phyloP scores from a whole-genome alignment of 1,284 basidiomycete species.

The Tausonia pullulans region DNA sequence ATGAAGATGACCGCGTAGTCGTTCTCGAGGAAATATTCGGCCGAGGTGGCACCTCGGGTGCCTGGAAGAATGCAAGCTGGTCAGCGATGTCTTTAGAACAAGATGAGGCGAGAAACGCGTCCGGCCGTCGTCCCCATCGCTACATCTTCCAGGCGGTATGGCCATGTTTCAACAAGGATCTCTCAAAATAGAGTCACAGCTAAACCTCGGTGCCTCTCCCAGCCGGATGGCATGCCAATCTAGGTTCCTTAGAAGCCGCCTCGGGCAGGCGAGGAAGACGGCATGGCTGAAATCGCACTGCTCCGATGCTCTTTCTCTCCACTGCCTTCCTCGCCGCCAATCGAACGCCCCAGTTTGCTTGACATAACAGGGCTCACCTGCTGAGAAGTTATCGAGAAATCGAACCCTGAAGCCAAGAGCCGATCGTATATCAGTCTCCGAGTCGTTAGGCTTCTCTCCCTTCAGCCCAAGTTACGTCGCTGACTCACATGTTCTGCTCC shows the following conservation, averaged over 20 bases:
- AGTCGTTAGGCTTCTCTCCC: not conserved
- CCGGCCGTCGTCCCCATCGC: not conserved
- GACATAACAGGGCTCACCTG: constrained; percentile 46
- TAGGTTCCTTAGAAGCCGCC: no score
- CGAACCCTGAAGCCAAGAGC: constrained; percentile 57
- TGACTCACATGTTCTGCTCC: constrained; percentile 86
- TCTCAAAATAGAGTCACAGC: not conserved
- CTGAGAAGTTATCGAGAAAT: constrained; percentile 97
- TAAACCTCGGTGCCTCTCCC: no score
- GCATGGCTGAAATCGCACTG: no score
- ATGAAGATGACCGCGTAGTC: constrained; percentile 98
- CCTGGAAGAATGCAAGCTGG: constrained; percentile 39
- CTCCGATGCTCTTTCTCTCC: no score
- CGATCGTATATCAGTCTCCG: not conserved
- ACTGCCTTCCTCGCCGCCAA: no score
- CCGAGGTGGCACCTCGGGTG: constrained; percentile 91
- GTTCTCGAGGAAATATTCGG: constrained; percentile 82
- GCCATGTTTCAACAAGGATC: not conserved
- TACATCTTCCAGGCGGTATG: not conserved
- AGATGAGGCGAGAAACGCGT: not conserved
- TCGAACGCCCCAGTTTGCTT: not conserved
- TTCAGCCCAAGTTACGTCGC: not conserved
- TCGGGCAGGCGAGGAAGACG: no score
- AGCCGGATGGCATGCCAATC: no score
- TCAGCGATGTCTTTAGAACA: not conserved